Conservation (phyloP, 306 rosid genomes). For the Pyrus pyrifolia region DNA sequence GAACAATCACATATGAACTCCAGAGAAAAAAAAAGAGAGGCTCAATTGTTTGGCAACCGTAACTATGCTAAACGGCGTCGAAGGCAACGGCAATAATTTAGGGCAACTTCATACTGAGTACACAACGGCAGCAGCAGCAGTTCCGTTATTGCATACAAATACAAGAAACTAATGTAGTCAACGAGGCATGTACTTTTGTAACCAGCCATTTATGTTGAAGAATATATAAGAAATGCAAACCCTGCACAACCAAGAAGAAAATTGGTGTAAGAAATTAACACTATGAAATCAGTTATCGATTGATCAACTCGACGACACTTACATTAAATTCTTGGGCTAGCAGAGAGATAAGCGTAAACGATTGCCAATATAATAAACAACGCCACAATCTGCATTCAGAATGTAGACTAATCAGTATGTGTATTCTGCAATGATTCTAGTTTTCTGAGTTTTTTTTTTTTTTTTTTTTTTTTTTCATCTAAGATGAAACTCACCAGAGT, state of each 20-base stretch:
- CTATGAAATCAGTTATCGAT: neutral
- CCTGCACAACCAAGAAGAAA: constrained; percentile 5
- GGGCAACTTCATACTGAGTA: neutral
- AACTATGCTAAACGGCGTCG: neutral
- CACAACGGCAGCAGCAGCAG: neutral
- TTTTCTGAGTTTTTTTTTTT: neutral
- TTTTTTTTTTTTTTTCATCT: too few relatives aligned
- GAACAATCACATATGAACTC: neutral
- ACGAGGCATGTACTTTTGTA: neutral
- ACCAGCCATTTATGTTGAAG: neutral
- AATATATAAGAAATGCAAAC: neutral
- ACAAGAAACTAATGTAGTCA: neutral
- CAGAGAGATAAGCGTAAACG: constrained; percentile 46
- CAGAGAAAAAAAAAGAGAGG: neutral
- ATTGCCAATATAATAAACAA: constrained; percentile 43
- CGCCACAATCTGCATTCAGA: constrained; percentile 51
- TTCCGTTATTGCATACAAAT: constrained; percentile 8
- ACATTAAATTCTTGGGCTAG: constrained; percentile 43
- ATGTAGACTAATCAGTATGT: constrained; percentile 12
- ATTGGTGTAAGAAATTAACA: neutral
- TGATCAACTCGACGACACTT: constrained; percentile 16
- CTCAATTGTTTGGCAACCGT: neutral
- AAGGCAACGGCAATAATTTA: neutral
- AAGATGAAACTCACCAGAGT: constrained; percentile 38
- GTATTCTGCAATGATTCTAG: neutral